Base-by-base conservation (phyloP, 2,329 filamentous ascomycete species). In the Volutella citrinella region DNA sequence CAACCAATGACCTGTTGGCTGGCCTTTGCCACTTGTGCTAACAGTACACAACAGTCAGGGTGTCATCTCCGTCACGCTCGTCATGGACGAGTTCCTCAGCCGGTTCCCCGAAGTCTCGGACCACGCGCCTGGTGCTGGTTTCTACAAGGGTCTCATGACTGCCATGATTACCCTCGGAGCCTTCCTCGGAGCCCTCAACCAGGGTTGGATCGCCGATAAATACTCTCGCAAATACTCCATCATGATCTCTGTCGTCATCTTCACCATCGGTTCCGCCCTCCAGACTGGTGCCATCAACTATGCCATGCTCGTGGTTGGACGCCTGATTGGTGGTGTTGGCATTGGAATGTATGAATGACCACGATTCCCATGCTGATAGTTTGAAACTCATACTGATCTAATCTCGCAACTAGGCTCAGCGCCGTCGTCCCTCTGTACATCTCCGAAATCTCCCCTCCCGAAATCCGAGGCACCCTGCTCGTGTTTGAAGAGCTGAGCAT, bases 161-260 rank as follows among this genome's bases (percentile, higher is more conserved):
- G 71, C 70, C 19, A 69, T 66, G n/a, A 54, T 74, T 7, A 53
- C 69, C 4, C 55, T 74, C 1, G 59, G 66, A 34, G 69, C 69
- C 7, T 71, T 68, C 59, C 51, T 70, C 40, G 70, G 70, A 7
- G 70, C 70, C 4, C 51, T 72, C 15, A 48, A 61, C 38, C 64
- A 64, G 36, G 63, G 63, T 1, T 60, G 64, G 38, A 40, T 63
- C 6, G 56, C 59, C 19, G 60, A 63, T 37, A 40, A 38, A 9
- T 41, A 59, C 16, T 59, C 55, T 1, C 51, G 60, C 15, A 60
- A 57, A 22, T 52, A 54, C 7, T 57, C 56, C 7, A 58, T 63
- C 9, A 51, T 59, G 21, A 38, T 62, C 6, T 59, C 57, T 18
- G 56, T 58, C 14, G 45, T 54, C 28, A 47, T 61, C 30, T 61